These are phyloP conservation scores for grape (Vitis vinifera) DNA, from an alignment of 164 flowering plant species.

Conservation along the genomic window DNA sequence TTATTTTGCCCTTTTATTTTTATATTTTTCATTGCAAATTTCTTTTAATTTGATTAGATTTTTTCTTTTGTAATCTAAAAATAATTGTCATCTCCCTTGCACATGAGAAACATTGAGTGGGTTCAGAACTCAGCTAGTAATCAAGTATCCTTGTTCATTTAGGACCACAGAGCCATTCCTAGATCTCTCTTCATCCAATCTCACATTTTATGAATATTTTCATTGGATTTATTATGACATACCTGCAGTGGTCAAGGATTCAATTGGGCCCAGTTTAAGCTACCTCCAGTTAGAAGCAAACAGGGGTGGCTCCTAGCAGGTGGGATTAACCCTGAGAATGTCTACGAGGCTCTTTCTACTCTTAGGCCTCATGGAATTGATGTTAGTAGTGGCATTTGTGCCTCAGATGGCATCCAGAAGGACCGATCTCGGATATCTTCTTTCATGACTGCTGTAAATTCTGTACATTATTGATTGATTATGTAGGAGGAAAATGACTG, in stretches of 20 bases:
- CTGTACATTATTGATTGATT: constrained; percentile 26
- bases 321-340: constrained; percentile 83
- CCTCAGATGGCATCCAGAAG: constrained; percentile 69
- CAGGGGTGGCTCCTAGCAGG: constrained; percentile 96
- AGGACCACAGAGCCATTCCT: background rate
- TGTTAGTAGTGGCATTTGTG: constrained; percentile 94
- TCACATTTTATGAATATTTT: background rate
- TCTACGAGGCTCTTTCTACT: constrained; percentile 59
- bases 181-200: background rate
- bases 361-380: constrained; percentile 83
- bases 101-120: too few relatives aligned
- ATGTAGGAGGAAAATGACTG: background rate
- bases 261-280: constrained; percentile 76
- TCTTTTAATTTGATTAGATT: too few relatives aligned
- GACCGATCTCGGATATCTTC: constrained; percentile 58
- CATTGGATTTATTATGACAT: background rate
- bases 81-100: too few relatives aligned
- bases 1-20: too few relatives aligned
- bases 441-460: constrained; percentile 63
- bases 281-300: constrained; percentile 74
- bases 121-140: too few relatives aligned
- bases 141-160: background rate
- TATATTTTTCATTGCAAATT: too few relatives aligned
- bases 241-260: constrained; percentile 88
- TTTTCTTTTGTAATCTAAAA: too few relatives aligned